These are phyloP conservation scores for Haematococcus sp. DNA, from an alignment of 139 green algal genomes.

Conservation along the genomic window DNA sequence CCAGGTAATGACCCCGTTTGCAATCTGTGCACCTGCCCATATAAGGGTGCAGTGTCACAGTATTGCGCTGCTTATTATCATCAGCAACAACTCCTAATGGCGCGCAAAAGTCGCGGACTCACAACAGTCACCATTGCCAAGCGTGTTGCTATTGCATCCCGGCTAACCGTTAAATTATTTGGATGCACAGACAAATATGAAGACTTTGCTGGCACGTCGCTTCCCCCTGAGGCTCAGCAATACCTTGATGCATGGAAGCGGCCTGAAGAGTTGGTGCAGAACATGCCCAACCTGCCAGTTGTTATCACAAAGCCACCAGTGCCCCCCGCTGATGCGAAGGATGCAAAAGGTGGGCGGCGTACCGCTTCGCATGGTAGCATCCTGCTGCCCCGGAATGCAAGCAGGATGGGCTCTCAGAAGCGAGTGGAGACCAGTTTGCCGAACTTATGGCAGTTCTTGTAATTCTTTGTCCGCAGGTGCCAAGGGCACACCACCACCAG, in stretches of 20 bases:
- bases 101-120: no score
- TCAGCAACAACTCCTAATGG: no score
- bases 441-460: no score
- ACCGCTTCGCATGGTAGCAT: background rate
- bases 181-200: slow-evolving; percentile 57
- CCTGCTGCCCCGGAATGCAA: background rate
- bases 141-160: background rate
- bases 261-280: slow-evolving; percentile 58
- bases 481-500: slow-evolving; percentile 6
- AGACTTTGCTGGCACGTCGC: slow-evolving; percentile 41
- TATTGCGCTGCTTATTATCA: no score
- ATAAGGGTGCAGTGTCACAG: background rate
- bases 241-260: slow-evolving; percentile 72
- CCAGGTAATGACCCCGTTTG: slow-evolving; percentile 9
- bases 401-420: no score
- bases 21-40: background rate
- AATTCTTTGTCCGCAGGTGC: slow-evolving; percentile 4
- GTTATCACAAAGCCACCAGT: slow-evolving; percentile 19
- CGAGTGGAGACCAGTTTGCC: no score
- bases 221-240: slow-evolving; percentile 39
- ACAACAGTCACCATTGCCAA: background rate
- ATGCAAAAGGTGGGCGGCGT: slow-evolving; percentile 13
- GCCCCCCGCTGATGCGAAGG: slow-evolving; percentile 14
- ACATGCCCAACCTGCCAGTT: slow-evolving; percentile 49
- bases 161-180: background rate